Evolutionary conservation across 116 monocot genomes (phyloP), one percentile per base, ranked within the genome.

Genomic region (Zostera marina): DNA sequence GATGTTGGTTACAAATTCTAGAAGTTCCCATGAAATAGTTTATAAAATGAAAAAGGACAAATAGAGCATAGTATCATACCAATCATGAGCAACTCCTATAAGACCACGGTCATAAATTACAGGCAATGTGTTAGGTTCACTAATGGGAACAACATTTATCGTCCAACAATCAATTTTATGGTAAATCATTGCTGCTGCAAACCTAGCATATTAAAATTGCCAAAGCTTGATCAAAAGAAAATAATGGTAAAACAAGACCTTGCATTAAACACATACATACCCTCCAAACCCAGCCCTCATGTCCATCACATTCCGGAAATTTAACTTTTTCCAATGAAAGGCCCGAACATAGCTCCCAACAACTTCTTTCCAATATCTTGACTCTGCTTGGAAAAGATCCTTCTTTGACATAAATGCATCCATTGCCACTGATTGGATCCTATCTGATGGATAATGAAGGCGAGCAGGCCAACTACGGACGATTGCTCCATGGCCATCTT

Each of bases 281-380:
- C 87, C 87, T 87, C 92, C 92, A 79, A 83, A 92, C 39, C 80
- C 80, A 63, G 92, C 92, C 41, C 79, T 86, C 92, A 92, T 87
- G 65, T 87, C 92, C 92, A 87, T 77, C 45, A 92, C 76, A 78
- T 92, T 92, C 21, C 80, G 77, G 3, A 87, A 51, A 7, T 74
- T 77, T 69, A 83, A 23, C 41, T 67, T 53, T 55, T 79, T 77
- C 87, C 80, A 83, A 38, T 47, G 73, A 60, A 74, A 87, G 23
- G 65, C 42, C 58, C 74, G 77, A 14, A 78, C 25, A 70, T 83
- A 81, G 24, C 78, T 62, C 57, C 56, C 68, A 66, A 87, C 65
- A 5, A 76, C 72, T 8, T 92, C 74, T 68, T 76, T 71, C 87
- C 87, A 92, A 42, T 73, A 92, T 52, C 38, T 67, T 1, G 80